Conservation (phyloP, 2,329 filamentous ascomycete genomes). For the Trichoderma sp. region DNA sequence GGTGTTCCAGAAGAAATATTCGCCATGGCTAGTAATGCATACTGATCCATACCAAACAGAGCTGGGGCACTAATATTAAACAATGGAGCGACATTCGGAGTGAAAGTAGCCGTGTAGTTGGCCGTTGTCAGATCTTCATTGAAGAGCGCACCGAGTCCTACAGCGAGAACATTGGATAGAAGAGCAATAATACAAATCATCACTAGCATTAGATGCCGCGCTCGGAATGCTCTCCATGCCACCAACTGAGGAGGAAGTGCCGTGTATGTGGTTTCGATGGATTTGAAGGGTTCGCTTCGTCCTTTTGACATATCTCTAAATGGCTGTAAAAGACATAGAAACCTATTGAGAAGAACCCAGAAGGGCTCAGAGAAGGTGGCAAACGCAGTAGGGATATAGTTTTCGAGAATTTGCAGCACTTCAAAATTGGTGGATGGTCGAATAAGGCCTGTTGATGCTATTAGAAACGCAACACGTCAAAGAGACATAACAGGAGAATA, state of each 20-base stretch:
- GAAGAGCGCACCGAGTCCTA: conserved; percentile 55
- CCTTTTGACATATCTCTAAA: conserved; percentile 51
- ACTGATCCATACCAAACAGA: no score
- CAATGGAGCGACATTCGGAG: conserved; percentile 20
- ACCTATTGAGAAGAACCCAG: conserved; percentile 56
- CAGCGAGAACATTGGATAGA: conserved; percentile 54
- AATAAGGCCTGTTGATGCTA: neutral
- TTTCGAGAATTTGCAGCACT: conserved; percentile 43
- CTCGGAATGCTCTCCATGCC: conserved; percentile 46
- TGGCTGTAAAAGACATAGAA: conserved; percentile 56
- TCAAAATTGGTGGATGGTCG: conserved; percentile 38
- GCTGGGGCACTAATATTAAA: no score
- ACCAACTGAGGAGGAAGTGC: conserved; percentile 58
- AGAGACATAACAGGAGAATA: neutral
- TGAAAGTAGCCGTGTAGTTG: conserved; percentile 23
- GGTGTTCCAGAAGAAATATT: conserved; percentile 48
- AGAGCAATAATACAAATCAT: conserved; percentile 51
- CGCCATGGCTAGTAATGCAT: conserved; percentile 42
- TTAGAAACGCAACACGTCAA: neutral
- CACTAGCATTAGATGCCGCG: conserved; percentile 49
- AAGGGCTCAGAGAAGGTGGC: conserved; percentile 59
- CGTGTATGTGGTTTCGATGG: conserved; percentile 51
- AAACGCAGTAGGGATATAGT: conserved; percentile 56
- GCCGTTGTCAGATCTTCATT: conserved; percentile 36
- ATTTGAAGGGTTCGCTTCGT: conserved; percentile 36